Evolutionary conservation across 2,329 filamentous ascomycete species (phyloP).

Genomic region (Cercospora citrullina): DNA sequence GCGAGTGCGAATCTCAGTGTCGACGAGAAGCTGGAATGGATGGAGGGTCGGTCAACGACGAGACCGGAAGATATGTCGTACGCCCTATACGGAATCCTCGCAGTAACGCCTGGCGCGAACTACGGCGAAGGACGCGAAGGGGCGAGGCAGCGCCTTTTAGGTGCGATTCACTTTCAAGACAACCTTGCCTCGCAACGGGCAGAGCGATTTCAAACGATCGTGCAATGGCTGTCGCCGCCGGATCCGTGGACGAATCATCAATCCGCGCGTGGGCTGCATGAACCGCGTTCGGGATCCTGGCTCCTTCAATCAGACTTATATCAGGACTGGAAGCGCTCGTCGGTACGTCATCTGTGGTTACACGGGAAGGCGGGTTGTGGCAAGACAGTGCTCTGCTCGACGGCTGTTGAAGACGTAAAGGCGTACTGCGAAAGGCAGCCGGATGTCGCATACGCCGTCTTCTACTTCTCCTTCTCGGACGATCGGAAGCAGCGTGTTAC

Average conservation of each 20-base stretch:
- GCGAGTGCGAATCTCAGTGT: conserved; percentile 14
- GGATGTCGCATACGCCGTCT: too few species aligned
- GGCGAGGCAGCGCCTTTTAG: conserved; percentile 21
- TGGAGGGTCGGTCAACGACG: conserved; percentile 23
- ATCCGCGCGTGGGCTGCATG: too few species aligned
- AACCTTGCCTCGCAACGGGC: conserved; percentile 12
- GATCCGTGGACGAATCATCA: conserved; percentile 27
- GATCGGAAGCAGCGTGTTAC: too few species aligned
- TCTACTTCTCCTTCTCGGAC: too few species aligned
- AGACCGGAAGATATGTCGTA: conserved; percentile 26
- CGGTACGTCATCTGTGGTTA: too few species aligned
- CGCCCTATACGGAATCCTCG: conserved; percentile 24
- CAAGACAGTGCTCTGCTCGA: too few species aligned
- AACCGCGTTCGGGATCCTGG: too few species aligned
- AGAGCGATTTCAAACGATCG: conserved; percentile 21
- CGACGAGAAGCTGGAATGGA: conserved; percentile 24
- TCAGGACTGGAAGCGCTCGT: too few species aligned
- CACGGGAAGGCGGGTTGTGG: too few species aligned
- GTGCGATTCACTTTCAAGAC: conserved; percentile 10
- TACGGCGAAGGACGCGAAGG: conserved; percentile 25
- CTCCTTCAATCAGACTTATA: too few species aligned
- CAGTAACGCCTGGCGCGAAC: conserved; percentile 21
- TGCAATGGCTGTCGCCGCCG: conserved; percentile 25
- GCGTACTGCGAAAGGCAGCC: too few species aligned
- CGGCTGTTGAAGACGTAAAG: too few species aligned